Evolutionary conservation across 352 stramenopile genomes (phyloP).

Genomic region (Pythium phragmiticola): DNA sequence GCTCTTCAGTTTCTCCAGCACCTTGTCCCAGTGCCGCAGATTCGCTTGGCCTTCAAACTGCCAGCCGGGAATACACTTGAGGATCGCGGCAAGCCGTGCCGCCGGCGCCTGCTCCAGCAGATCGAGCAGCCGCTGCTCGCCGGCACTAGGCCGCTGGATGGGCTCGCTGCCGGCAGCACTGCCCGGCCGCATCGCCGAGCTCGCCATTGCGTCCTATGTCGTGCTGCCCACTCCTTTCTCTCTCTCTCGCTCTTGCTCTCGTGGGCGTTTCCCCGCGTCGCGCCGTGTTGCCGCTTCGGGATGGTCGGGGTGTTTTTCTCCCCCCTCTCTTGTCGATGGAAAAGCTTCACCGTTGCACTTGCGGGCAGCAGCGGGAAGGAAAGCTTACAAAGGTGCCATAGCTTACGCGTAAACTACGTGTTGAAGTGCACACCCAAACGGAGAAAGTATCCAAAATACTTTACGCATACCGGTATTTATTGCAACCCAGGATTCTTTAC

Average conservation of each 20-base stretch:
- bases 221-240: background rate
- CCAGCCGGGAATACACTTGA: slow-evolving; percentile 75
- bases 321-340: slow-evolving; percentile 2
- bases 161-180: slow-evolving; percentile 11
- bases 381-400: slow-evolving; percentile 1
- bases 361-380: background rate
- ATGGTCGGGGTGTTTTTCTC: background rate
- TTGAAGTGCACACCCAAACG: slow-evolving; percentile 15
- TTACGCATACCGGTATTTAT: slow-evolving; percentile 21
- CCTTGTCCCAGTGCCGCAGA: slow-evolving; percentile 57
- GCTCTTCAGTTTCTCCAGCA: slow-evolving; percentile 57
- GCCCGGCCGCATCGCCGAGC: slow-evolving; percentile 3
- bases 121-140: slow-evolving; percentile 65
- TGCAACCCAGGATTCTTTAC: background rate
- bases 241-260: background rate
- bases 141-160: slow-evolving; percentile 35
- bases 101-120: slow-evolving; percentile 50
- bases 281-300: background rate
- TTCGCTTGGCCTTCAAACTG: slow-evolving; percentile 80
- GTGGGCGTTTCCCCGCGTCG: background rate
- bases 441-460: slow-evolving; percentile 32
- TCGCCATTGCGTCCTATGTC: slow-evolving; percentile 5
- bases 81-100: slow-evolving; percentile 45
- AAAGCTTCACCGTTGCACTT: slow-evolving; percentile 27
- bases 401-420: slow-evolving; percentile 24